Evolutionary conservation across 2,329 filamentous ascomycete genomes (phyloP).

Genomic region (Plenodomus lindquistii): DNA sequence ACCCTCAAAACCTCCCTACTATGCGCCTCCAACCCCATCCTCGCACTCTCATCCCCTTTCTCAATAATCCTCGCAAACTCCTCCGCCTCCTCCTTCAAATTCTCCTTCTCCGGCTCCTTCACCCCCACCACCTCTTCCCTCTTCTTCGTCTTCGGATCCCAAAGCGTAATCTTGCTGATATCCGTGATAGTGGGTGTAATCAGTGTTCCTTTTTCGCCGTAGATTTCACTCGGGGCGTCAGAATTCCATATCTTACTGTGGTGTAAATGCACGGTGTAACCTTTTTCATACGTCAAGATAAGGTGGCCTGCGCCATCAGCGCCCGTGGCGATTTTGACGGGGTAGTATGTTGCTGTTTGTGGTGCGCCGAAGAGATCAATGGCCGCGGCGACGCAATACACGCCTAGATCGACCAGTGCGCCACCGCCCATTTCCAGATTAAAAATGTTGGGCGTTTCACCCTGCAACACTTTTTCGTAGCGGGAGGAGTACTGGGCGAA

Average conservation of each 20-base stretch:
- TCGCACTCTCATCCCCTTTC: conserved; percentile 43
- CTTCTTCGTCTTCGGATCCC: conserved; percentile 50
- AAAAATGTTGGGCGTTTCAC: conserved; percentile 55
- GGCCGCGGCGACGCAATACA: conserved; percentile 54
- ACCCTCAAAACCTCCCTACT: conserved; percentile 49
- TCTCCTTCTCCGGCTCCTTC: conserved; percentile 44
- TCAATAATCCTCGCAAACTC: conserved; percentile 52
- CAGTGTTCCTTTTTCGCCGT: conserved; percentile 53
- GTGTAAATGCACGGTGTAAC: conserved; percentile 50
- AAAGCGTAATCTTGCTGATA: conserved; percentile 47
- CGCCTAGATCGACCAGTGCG: conserved; percentile 53
- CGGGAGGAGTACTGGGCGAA: conserved; percentile 52
- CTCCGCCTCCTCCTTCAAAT: conserved; percentile 53
- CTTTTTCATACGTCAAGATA: conserved; percentile 44
- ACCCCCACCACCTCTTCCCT: conserved; percentile 46
- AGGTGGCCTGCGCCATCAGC: conserved; percentile 53
- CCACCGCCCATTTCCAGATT: conserved; percentile 52
- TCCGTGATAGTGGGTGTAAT: conserved; percentile 51
- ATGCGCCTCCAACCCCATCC: conserved; percentile 46
- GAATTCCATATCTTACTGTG: conserved; percentile 50
- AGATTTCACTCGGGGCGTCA: conserved; percentile 51
- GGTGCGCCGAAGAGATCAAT: conserved; percentile 54
- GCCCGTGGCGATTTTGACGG: conserved; percentile 50
- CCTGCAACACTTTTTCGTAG: conserved; percentile 53
- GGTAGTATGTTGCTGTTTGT: conserved; percentile 46